These are phyloP conservation scores for Podospora didyma DNA, from an alignment of 495 filamentous ascomycete species.

Conservation along the genomic window DNA sequence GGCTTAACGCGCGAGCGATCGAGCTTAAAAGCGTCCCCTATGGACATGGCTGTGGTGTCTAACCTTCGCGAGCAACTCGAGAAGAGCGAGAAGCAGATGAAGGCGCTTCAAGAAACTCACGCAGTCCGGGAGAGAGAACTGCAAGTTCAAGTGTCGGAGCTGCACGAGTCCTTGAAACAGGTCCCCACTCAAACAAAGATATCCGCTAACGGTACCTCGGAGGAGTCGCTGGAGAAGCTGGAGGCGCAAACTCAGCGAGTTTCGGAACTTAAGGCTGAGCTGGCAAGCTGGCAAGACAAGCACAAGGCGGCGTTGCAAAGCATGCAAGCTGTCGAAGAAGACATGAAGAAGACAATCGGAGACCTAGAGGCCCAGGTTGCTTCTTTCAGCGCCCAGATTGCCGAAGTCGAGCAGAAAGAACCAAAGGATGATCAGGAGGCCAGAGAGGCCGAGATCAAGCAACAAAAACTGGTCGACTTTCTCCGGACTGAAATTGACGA, in stretches of 20 bases:
- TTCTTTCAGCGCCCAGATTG: conserved; percentile 34
- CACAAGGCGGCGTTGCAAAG: conserved; percentile 67
- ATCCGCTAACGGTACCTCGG: conserved; percentile 8
- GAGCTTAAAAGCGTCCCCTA: conserved; percentile 76
- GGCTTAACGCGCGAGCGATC: conserved; percentile 89
- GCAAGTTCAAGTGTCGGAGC: conserved; percentile 58
- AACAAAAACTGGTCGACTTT: conserved; percentile 60
- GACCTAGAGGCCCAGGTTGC: conserved; percentile 61
- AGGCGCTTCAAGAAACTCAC: conserved; percentile 67
- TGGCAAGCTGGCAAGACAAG: conserved; percentile 68
- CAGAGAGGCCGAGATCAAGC: conserved; percentile 40
- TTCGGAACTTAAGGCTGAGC: conserved; percentile 66
- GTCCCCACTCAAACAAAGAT: conserved; percentile 24
- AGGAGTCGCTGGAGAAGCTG: conserved; percentile 23
- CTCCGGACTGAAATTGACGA: conserved; percentile 74
- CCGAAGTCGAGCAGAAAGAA: conserved; percentile 26
- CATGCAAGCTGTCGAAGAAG: conserved; percentile 68
- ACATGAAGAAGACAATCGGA: conserved; percentile 65
- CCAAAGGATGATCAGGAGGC: conserved; percentile 32
- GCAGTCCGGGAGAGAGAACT: conserved; percentile 70
- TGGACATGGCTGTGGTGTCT: conserved; percentile 91
- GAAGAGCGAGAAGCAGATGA: conserved; percentile 77
- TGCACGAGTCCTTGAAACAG: conserved; percentile 54
- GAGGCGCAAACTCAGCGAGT: conserved; percentile 60
- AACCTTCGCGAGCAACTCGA: conserved; percentile 82